A percentile compares a stretch with the other conserved stretches of the same genome.
Evolutionary conservation across 192 early-diverging fungal species (phyloP).

Genomic region (Linnemannia elongata): DNA sequence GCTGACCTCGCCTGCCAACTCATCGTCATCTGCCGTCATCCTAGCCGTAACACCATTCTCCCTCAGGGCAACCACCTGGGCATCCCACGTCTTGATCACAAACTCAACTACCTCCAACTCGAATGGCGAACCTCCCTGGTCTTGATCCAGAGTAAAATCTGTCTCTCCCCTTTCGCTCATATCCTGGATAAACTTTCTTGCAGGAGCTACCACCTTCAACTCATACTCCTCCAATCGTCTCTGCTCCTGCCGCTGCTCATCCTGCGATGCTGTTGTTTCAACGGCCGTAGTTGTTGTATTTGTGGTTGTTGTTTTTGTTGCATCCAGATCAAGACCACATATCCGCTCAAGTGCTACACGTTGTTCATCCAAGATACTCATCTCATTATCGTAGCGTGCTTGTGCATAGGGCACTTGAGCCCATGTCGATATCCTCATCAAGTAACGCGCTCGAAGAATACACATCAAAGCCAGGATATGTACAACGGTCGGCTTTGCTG

Average conservation of each 20-base stretch:
- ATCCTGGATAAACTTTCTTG: background rate
- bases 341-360: background rate
- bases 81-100: slow-evolving; percentile 36
- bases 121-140: background rate
- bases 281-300: background rate
- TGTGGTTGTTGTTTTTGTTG: background rate
- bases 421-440: slow-evolving; percentile 43
- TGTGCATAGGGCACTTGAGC: slow-evolving; percentile 26
- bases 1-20: background rate
- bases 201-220: slow-evolving; percentile 21
- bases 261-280: background rate
- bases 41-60: background rate
- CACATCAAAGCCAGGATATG: slow-evolving; percentile 29
- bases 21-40: slow-evolving; percentile 2
- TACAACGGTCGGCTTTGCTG: background rate
- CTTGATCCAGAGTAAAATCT: background rate
- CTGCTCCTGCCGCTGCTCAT: background rate
- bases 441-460: slow-evolving; percentile 31
- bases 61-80: slow-evolving; percentile 18
- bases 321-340: slow-evolving; percentile 1
- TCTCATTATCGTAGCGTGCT: slow-evolving; percentile 29
- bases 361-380: slow-evolving; percentile 12
- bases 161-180: background rate
- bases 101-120: slow-evolving; percentile 29
- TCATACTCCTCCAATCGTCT: slow-evolving; percentile 16